A percentile compares a stretch with the other conserved stretches of the same genome.
phyloP scores from a whole-genome alignment of 805 yeast genomes.

The Clavispora carvajalis region DNA sequence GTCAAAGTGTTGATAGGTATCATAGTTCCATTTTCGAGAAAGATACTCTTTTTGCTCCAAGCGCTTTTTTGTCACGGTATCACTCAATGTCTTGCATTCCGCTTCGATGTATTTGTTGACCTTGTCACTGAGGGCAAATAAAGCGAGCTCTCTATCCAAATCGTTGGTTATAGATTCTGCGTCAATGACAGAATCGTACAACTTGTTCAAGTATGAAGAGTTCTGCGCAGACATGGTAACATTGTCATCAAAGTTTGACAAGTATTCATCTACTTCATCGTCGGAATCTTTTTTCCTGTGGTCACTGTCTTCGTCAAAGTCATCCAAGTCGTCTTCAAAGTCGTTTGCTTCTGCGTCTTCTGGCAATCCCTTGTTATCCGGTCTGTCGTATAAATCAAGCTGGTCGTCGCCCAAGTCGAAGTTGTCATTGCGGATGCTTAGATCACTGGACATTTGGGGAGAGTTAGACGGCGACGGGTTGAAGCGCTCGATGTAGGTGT shows the following conservation, averaged over 20 bases:
- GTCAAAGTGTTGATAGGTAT: conserved; percentile 35
- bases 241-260: conserved; percentile 12
- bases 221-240: conserved; percentile 4
- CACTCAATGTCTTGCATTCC: conserved; percentile 28
- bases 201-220: conserved; percentile 19
- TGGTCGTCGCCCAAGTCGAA: conserved; percentile 32
- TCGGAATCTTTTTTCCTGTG: conserved; percentile 18
- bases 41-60: conserved; percentile 27
- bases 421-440: conserved; percentile 27
- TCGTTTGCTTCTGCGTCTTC: conserved; percentile 17
- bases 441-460: conserved; percentile 34
- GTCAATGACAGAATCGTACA: conserved; percentile 30
- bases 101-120: conserved; percentile 26
- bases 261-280: conserved; percentile 20
- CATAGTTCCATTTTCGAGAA: conserved; percentile 35
- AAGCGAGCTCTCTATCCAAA: conserved; percentile 29
- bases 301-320: conserved; percentile 17
- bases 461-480: conserved; percentile 34
- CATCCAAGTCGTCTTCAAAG: conserved; percentile 24
- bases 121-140: conserved; percentile 28
- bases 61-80: conserved; percentile 30
- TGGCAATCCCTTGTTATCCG: conserved; percentile 18
- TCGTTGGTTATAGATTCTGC: conserved; percentile 31
- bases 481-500: conserved; percentile 19
- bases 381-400: conserved; percentile 24